Percentiles rank a stretch among this genome's conserved stretches.
These are phyloP conservation scores for Eucalyptus sp. DNA, from an alignment of 345 rosid species.

Conservation along the genomic window DNA sequence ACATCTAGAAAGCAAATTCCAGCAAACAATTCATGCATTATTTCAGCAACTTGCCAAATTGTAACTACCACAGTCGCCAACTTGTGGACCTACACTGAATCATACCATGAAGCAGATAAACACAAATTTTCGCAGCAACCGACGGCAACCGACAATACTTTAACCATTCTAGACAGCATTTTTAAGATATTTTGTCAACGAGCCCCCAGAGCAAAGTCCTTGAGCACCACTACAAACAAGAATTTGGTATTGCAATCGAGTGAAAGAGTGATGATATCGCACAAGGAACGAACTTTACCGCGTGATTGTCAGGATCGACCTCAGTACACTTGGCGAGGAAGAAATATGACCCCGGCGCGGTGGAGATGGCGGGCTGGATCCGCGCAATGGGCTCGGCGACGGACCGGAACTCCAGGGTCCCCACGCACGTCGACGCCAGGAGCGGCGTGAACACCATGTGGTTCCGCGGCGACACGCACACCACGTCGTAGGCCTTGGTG, in stretches of 20 bases:
- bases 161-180: background rate
- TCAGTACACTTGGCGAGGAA: conserved; percentile 61
- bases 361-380: conserved; percentile 80
- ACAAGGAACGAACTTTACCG: conserved; percentile 15
- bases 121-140: background rate
- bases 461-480: conserved; percentile 77
- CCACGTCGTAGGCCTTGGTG: conserved; percentile 60
- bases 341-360: conserved; percentile 62
- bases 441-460: conserved; percentile 95
- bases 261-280: background rate
- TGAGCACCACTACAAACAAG: background rate
- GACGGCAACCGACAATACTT: background rate
- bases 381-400: conserved; percentile 82
- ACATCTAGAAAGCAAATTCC: background rate
- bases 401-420: conserved; percentile 89
- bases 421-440: conserved; percentile 93
- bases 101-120: background rate
- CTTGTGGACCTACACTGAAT: background rate
- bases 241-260: background rate
- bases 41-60: background rate
- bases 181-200: background rate
- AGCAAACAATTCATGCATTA: background rate
- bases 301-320: conserved; percentile 43
- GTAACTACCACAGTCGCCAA: background rate
- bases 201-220: background rate